Evolutionary conservation across 805 yeast genomes (phyloP).

Genomic region (Suhomyces sp.): DNA sequence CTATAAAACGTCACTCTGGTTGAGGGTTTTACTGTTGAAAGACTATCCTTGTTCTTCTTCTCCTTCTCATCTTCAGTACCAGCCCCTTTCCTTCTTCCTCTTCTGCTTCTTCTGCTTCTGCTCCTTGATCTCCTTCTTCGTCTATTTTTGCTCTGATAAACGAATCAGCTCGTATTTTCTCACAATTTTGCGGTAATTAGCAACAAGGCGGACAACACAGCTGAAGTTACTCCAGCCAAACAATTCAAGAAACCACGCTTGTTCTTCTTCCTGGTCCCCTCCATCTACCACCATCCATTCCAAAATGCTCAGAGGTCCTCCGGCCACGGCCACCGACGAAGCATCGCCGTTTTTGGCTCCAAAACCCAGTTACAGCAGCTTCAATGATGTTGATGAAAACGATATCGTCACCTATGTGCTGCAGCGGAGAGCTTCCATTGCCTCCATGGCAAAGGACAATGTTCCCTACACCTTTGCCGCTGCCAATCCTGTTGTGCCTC

Average conservation of each 20-base stretch:
- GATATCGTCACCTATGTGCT: slow-evolving; percentile 41
- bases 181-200: slow-evolving; percentile 1
- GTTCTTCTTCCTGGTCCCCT: no score
- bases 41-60: background rate
- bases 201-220: no score
- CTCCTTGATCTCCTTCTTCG: background rate
- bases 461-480: slow-evolving; percentile 15
- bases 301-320: no score
- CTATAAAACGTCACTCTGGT: background rate
- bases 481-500: slow-evolving; percentile 11
- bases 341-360: slow-evolving; percentile 10
- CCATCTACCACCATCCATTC: background rate
- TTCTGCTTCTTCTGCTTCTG: background rate
- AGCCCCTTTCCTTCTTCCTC: background rate
- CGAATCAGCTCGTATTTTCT: no score
- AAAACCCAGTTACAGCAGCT: slow-evolving; percentile 5
- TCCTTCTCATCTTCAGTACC: background rate
- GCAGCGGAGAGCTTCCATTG: slow-evolving; percentile 39
- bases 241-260: no score
- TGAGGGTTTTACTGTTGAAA: background rate
- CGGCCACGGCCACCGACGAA: slow-evolving; percentile 6
- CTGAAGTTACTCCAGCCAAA: no score
- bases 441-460: slow-evolving; percentile 25
- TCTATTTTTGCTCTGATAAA: slow-evolving; percentile 1
- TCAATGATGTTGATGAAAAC: slow-evolving; percentile 25